Evolutionary conservation across 225 moss, liverwort and hornwort genomes (phyloP), one percentile per base, ranked within the genome.

Genomic region (Climacium dendroides): DNA sequence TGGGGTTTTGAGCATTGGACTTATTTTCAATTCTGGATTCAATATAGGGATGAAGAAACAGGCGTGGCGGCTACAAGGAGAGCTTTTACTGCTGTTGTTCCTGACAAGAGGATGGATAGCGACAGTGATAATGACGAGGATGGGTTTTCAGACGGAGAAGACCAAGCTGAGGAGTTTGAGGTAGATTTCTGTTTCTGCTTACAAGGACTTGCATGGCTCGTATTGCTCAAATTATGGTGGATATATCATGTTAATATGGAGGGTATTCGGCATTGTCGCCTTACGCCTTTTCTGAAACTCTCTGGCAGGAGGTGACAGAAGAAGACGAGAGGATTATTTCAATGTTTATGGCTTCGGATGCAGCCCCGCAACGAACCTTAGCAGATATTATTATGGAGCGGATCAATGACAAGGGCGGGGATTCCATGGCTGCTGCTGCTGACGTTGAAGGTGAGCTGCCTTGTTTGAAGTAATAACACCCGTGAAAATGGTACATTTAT

Each of bases 331-430:
- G 92, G 83, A 80, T 94, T 9, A 89, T 97, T 82, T 93, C 95
- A 74, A 95, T 96, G 95, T 97, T 99, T 59, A 96, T 97, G 96
- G 92, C 95, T 39, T 89, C 95, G 34, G 93, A 97, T 92, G 85
- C 94, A 79, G 92, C 93, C 67, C 99, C 97, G 29, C 95, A 96
- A 85, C 94, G 93, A 74, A 97, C 93, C 58, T 87, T 97, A 80
- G 94, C 97, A 53, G 97, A 99, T 86, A 94, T 97, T 65, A 97
- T 99, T 47, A 97, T 99, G 96, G 95, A 99, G 84, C 95, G 99
- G 22, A 96, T 99, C 74, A 95, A 93, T 77, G 96, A 95, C 45
- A 96, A 95, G 91, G 94, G 93, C 43, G 92, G 93, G 28, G 94
- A 90, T 86, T 85, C 86, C 74, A 90, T 83, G 77, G 91, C 53